Percentiles rank a stretch among this genome's conserved stretches.
phyloP scores from a whole-genome alignment of 805 yeast genomes.

The Starmerella tilneyi region DNA sequence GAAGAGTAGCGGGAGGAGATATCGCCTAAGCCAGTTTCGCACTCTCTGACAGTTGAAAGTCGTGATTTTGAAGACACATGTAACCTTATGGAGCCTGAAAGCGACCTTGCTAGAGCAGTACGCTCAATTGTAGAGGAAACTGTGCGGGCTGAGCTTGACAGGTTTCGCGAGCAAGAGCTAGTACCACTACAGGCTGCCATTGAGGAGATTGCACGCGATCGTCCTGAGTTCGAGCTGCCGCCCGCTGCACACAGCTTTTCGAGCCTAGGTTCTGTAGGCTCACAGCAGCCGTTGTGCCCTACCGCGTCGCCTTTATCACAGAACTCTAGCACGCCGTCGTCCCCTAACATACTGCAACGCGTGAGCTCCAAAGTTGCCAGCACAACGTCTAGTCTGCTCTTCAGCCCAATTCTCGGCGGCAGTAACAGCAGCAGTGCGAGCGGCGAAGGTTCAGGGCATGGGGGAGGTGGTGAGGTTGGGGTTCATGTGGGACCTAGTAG shows the following conservation, averaged over 20 bases:
- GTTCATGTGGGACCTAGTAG: constrained; percentile 1
- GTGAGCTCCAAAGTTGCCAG: constrained; percentile 16
- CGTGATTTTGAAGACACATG: neutral
- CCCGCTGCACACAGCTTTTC: neutral
- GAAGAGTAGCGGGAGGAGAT: no score
- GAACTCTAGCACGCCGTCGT: neutral
- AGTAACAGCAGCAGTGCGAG: neutral
- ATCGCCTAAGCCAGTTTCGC: neutral
- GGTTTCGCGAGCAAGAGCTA: constrained; percentile 15
- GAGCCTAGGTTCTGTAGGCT: neutral
- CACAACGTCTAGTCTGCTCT: constrained; percentile 12
- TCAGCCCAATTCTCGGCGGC: neutral
- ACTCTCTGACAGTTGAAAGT: no score
- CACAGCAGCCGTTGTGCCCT: neutral
- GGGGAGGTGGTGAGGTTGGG: neutral
- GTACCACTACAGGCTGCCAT: constrained; percentile 10
- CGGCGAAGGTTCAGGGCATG: neutral
- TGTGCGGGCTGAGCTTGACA: constrained; percentile 15
- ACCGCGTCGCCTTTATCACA: neutral
- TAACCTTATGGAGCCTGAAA: neutral
- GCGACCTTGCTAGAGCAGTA: constrained; percentile 5
- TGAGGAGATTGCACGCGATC: constrained; percentile 6
- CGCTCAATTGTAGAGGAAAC: constrained; percentile 11
- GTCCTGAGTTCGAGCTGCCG: constrained; percentile 10
- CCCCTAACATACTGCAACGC: constrained; percentile 16